phyloP scores from a whole-genome alignment of 2,329 filamentous ascomycete genomes.

The Aspergillus fischeri region DNA sequence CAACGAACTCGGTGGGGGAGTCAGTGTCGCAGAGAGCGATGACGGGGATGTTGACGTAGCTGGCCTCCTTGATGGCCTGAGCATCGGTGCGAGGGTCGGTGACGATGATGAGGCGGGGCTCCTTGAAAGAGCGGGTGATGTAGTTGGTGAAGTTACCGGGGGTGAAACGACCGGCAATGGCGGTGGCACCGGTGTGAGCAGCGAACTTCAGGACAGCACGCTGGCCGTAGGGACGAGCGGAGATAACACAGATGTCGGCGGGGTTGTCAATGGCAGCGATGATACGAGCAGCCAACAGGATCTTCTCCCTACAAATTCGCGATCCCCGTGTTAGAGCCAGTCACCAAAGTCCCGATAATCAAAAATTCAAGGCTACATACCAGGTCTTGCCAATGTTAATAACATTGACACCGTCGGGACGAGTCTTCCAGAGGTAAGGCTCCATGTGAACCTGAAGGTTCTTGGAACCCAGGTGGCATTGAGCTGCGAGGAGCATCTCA shows the following conservation, averaged over 20 bases:
- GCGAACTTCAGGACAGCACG: slow-evolving; percentile 99
- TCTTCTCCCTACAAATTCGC: slow-evolving; percentile 78
- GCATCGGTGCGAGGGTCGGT: slow-evolving; percentile 99
- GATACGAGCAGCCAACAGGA: slow-evolving; percentile 96
- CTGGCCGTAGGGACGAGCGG: slow-evolving; percentile 98
- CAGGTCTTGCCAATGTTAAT: slow-evolving; percentile 99
- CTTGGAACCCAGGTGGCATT: slow-evolving; percentile 96
- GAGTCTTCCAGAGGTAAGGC: slow-evolving; percentile 99
- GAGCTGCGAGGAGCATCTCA: slow-evolving; percentile 97
- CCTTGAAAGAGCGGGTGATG: slow-evolving; percentile 99
- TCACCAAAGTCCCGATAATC: neutral
- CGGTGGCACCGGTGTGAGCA: slow-evolving; percentile 92
- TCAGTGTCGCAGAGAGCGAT: slow-evolving; percentile 99
- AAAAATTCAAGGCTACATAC: slow-evolving; percentile 50
- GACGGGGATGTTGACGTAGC: slow-evolving; percentile 99
- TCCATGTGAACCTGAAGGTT: slow-evolving; percentile 99
- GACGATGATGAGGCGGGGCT: slow-evolving; percentile 98
- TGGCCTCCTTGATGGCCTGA: slow-evolving; percentile 99
- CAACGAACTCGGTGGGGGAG: slow-evolving; percentile 98
- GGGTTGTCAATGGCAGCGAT: slow-evolving; percentile 99
- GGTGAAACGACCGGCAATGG: slow-evolving; percentile 99
- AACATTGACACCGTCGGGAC: slow-evolving; percentile 96
- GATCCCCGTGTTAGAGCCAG: slow-evolving; percentile 16
- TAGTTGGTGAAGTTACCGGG: slow-evolving; percentile 99
- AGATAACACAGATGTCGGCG: slow-evolving; percentile 98